phyloP scores from a whole-genome alignment of 129 eudicot species.

The Flaveria ramosissima region DNA sequence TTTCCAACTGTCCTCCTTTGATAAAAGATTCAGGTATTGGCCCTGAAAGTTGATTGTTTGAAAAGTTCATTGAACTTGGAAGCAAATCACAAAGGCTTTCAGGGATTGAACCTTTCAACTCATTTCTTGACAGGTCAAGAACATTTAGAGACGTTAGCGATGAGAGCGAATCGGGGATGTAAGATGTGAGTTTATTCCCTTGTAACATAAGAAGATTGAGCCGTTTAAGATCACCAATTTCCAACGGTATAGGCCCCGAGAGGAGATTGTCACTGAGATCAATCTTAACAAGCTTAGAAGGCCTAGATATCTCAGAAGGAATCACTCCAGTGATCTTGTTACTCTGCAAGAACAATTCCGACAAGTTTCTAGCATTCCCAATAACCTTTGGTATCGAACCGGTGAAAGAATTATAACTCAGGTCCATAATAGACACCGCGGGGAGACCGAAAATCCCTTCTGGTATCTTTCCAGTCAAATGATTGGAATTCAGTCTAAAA shows the following conservation, averaged over 20 bases:
- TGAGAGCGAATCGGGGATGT: slow-evolving; percentile 71
- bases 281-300: slow-evolving; percentile 62
- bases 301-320: slow-evolving; percentile 66
- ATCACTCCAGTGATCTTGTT: slow-evolving; percentile 64
- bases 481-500: slow-evolving; percentile 69
- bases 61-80: slow-evolving; percentile 84
- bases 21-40: slow-evolving; percentile 68
- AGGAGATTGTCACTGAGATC: slow-evolving; percentile 76
- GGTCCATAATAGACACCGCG: slow-evolving; percentile 64
- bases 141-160: slow-evolving; percentile 55
- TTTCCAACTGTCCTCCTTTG: slow-evolving; percentile 64
- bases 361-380: slow-evolving; percentile 61
- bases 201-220: slow-evolving; percentile 61
- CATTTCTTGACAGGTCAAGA: slow-evolving; percentile 74
- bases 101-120: slow-evolving; percentile 68
- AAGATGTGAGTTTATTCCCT: slow-evolving; percentile 60
- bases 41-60: slow-evolving; percentile 79
- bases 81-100: slow-evolving; percentile 67
- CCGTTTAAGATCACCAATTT: slow-evolving; percentile 56
- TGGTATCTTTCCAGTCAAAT: slow-evolving; percentile 56
- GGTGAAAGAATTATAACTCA: slow-evolving; percentile 52
- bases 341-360: slow-evolving; percentile 66
- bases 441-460: slow-evolving; percentile 64
- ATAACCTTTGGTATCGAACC: slow-evolving; percentile 59
- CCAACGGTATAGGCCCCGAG: slow-evolving; percentile 77